These are phyloP conservation scores for Pterocarpus macrocarpus DNA, from an alignment of 306 rosid genomes.

Conservation along the genomic window DNA sequence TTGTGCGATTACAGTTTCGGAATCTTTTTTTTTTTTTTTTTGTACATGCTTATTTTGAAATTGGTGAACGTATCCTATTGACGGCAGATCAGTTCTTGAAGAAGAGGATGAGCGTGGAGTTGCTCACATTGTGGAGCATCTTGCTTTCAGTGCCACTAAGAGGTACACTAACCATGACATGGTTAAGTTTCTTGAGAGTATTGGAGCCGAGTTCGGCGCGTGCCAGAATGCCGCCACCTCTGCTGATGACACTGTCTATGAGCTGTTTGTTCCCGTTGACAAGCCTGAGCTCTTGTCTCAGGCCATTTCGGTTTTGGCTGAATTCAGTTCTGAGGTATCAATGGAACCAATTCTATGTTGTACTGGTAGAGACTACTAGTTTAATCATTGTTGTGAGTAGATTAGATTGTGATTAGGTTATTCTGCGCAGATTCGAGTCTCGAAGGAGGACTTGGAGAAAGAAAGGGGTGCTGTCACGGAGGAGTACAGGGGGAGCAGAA, in stretches of 20 bases:
- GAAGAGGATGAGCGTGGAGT: constrained; percentile 98
- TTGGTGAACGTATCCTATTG: constrained; percentile 2
- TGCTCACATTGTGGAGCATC: constrained; percentile 97
- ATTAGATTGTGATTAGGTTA: constrained; percentile 16
- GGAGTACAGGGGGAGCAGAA: constrained; percentile 88
- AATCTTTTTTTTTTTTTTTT: background rate
- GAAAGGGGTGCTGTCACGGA: constrained; percentile 99
- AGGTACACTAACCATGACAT: constrained; percentile 89
- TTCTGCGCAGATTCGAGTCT: constrained; percentile 76
- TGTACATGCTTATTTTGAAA: constrained; percentile 2
- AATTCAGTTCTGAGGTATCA: constrained; percentile 92
- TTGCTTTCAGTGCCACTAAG: constrained; percentile 92
- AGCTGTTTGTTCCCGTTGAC: constrained; percentile 93
- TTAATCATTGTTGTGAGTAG: background rate
- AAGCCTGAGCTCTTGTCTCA: constrained; percentile 83
- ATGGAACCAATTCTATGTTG: background rate
- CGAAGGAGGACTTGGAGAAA: constrained; percentile 82
- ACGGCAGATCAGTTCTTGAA: constrained; percentile 94
- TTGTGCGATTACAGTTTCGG: background rate
- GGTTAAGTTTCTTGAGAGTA: constrained; percentile 86
- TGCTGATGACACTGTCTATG: constrained; percentile 87
- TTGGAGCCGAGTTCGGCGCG: constrained; percentile 96
- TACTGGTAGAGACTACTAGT: background rate
- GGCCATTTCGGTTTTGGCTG: constrained; percentile 90
- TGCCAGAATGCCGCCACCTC: constrained; percentile 95